phyloP scores from a whole-genome alignment of 768 basidiomycete species.

The Suillus ampliporus region DNA sequence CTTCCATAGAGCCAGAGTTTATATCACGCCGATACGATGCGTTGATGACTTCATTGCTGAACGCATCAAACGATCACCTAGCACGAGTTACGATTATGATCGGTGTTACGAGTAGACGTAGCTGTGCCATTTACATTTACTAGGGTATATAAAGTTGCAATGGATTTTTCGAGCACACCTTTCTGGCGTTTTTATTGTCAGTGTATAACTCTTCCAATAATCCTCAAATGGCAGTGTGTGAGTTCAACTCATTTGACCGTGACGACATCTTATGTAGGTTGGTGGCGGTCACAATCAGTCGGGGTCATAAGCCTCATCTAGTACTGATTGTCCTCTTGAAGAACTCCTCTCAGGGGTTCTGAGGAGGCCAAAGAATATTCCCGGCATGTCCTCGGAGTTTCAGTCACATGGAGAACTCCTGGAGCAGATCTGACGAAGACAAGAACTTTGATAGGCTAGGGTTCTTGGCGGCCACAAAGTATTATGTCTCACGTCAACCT shows the following conservation, averaged over 20 bases:
- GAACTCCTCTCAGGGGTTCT: slow-evolving; percentile 24
- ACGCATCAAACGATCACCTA: not conserved
- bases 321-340: slow-evolving; percentile 15
- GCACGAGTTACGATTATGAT: not conserved
- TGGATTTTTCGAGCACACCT: not conserved
- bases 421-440: slow-evolving; percentile 1
- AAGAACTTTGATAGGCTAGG: not conserved
- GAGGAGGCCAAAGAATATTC: slow-evolving; percentile 24
- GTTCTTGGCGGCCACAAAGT: not conserved
- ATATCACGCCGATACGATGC: not conserved
- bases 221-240: slow-evolving; percentile 27
- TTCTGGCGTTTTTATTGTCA: not conserved
- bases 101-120: not conserved
- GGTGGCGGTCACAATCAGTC: slow-evolving; percentile 20
- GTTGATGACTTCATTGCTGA: not conserved
- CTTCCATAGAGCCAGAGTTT: slow-evolving; percentile 36
- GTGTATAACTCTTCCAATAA: not conserved
- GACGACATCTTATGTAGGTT: slow-evolving; percentile 17
- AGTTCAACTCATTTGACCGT: slow-evolving; percentile 1
- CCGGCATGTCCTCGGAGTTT: slow-evolving; percentile 16
- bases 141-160: not conserved
- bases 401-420: not conserved
- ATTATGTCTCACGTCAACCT: not conserved
- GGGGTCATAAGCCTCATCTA: not conserved
- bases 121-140: not conserved